Percentiles rank a stretch among this genome's conserved stretches.
Evolutionary conservation across 2,329 filamentous ascomycete species (phyloP).

Genomic region (Chaetomium globosum): DNA sequence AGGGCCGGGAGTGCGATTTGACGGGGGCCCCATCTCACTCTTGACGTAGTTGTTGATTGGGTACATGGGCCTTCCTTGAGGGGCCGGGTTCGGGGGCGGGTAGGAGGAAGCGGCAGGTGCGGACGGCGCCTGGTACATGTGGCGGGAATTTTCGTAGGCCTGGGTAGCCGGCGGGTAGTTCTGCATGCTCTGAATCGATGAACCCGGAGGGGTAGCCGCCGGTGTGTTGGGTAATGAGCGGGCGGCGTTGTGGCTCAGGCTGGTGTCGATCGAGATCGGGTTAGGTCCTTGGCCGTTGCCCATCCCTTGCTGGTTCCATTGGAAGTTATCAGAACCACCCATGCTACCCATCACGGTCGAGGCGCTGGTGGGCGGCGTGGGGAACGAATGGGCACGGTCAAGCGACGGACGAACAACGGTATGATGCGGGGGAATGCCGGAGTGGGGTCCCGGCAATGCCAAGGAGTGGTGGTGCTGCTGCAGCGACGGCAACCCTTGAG

Average conservation of each 20-base stretch:
- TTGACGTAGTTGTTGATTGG: constrained; percentile 75
- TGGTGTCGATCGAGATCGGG: constrained; percentile 79
- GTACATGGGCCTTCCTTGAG: constrained; percentile 66
- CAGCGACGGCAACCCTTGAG: constrained; percentile 64
- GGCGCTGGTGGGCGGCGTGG: constrained; percentile 90
- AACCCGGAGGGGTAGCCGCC: constrained; percentile 83
- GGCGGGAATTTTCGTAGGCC: constrained; percentile 74
- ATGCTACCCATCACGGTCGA: constrained; percentile 78
- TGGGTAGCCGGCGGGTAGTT: constrained; percentile 70
- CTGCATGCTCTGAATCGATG: constrained; percentile 74
- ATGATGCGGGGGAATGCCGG: constrained; percentile 67
- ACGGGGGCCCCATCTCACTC: constrained; percentile 84
- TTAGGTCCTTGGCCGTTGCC: constrained; percentile 64
- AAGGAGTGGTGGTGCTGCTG: constrained; percentile 66
- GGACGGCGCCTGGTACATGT: constrained; percentile 71
- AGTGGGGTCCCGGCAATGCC: constrained; percentile 58
- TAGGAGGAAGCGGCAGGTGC: constrained; percentile 73
- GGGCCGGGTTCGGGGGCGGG: constrained; percentile 61
- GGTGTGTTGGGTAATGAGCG: constrained; percentile 90
- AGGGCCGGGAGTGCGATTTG: constrained; percentile 60
- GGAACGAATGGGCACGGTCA: constrained; percentile 88
- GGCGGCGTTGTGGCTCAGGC: constrained; percentile 73
- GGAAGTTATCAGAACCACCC: constrained; percentile 74
- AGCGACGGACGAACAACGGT: constrained; percentile 71
- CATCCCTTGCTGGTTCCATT: constrained; percentile 71